Evolutionary conservation across 148 eudicot species (phyloP), one percentile per base, ranked within the genome.

Genomic region (Vaccinium vitisidaea): DNA sequence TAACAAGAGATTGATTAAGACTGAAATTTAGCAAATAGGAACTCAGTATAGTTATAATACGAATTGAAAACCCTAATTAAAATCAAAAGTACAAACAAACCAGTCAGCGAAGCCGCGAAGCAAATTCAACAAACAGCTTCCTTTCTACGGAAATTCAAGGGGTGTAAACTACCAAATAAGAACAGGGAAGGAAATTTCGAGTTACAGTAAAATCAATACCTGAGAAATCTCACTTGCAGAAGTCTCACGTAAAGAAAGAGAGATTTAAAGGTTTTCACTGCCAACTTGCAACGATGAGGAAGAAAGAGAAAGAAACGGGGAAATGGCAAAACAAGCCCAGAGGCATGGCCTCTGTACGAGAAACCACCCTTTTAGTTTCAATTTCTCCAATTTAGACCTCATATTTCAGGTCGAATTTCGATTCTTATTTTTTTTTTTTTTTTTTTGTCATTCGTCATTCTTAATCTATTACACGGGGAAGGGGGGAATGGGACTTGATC

Each of bases 161-260:
- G 18, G 21, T 3, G 18, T 1, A 21, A 63, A 63, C 30, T 4
- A 4, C 43, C n/a, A 8, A 50, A 6, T 5, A 23, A 18, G 3
- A n/a, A 36, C 7, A 39, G 43, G 3, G 32, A 61, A 80, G 43
- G 27, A 5, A 36, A 43, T 30, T 16, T 43, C 14, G 67, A 55
- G 27, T 21, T 36, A 59, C 16, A 58, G 58, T 16, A 21, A 54
- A 27, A 32, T 27, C 48, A 27, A 30, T 15, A 39, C 50, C 21
- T 25, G 75, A 27, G 84, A 67, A 67, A 49, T 46, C 48, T 82
- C 46, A 82, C 76, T 82, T 82, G 69, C 61, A 15, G 75, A 13
- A 61, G 25, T 80, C 4, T 1, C 10, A 7, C 10, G 67, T 23
- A n/a, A 21, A 21, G 30, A 61, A 23, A 21, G 25, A 61, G 23